Percentiles rank a stretch among this genome's conserved stretches.
These are phyloP conservation scores for Grosmannia clavigera DNA, from an alignment of 2,329 filamentous ascomycete genomes.

Conservation along the genomic window DNA sequence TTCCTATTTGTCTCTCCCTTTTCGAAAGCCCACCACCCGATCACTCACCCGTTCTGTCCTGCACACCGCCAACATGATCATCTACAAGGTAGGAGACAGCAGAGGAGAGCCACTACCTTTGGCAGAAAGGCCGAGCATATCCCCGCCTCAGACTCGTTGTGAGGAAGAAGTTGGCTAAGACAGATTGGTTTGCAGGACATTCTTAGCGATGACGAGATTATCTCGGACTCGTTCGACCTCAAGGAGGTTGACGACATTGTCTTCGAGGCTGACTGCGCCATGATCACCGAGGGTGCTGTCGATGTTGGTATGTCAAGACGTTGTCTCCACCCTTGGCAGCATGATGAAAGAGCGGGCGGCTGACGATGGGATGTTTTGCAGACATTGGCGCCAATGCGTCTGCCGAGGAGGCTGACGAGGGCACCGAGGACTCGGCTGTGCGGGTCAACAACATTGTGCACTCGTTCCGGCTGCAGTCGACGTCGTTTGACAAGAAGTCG, in stretches of 20 bases:
- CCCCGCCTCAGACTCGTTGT: neutral
- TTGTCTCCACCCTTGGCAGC: neutral
- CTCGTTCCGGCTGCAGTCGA: constrained; percentile 78
- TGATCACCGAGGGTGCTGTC: constrained; percentile 70
- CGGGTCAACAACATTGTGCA: constrained; percentile 88
- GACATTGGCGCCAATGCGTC: constrained; percentile 94
- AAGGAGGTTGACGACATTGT: constrained; percentile 67
- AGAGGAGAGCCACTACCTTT: neutral
- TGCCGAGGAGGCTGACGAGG: constrained; percentile 76
- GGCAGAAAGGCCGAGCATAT: no score
- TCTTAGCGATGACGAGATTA: constrained; percentile 82
- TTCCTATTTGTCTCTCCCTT: constrained; percentile 8
- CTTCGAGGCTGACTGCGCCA: constrained; percentile 86
- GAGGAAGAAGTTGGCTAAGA: neutral
- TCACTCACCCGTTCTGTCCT: constrained; percentile 9
- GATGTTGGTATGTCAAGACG: constrained; percentile 50
- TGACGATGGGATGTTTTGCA: constrained; percentile 19
- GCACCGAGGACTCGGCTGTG: constrained; percentile 53
- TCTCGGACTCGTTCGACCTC: constrained; percentile 87
- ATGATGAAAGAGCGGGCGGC: neutral
- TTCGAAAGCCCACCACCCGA: neutral
- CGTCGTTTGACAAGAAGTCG: constrained; percentile 73
- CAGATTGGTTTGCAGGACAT: constrained; percentile 55
- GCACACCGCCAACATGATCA: constrained; percentile 53
- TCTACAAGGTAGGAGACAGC: constrained; percentile 49